A percentile compares a stretch with the other conserved stretches of the same genome.
phyloP scores from a whole-genome alignment of 179 eudicot genomes.

The Spergularia azorica region DNA sequence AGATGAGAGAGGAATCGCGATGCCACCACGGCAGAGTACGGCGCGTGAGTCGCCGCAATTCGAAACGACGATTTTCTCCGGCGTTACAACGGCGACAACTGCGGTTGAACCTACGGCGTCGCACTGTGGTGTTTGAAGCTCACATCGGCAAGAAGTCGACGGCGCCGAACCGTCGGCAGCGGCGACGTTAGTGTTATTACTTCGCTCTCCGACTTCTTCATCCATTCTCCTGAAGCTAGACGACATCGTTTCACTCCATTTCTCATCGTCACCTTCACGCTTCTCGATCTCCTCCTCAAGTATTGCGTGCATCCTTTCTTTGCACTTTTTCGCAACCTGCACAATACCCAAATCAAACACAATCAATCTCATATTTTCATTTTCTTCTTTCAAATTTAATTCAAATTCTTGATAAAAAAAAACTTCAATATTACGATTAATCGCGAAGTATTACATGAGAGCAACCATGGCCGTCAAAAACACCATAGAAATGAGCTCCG shows the following conservation, averaged over 20 bases:
- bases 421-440: too few species aligned
- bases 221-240: conserved; percentile 71
- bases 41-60: conserved; percentile 91
- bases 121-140: conserved; percentile 63
- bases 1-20: conserved; percentile 57
- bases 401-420: not conserved
- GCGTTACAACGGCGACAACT: conserved; percentile 62
- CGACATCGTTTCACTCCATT: conserved; percentile 55
- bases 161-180: not conserved
- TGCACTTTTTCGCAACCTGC: conserved; percentile 77
- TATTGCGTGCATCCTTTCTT: conserved; percentile 64
- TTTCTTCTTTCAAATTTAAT: not conserved
- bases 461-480: conserved; percentile 90
- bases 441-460: conserved; percentile 55
- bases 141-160: conserved; percentile 54
- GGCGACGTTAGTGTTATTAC: not conserved
- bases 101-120: conserved; percentile 88
- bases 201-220: conserved; percentile 41
- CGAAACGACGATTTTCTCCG: conserved; percentile 62
- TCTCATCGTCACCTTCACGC: conserved; percentile 11
- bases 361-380: not conserved
- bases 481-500: conserved; percentile 59
- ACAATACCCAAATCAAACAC: not conserved
- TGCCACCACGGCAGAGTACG: conserved; percentile 67
- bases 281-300: conserved; percentile 55